Percentiles rank a stretch among this genome's conserved stretches.
phyloP scores from a whole-genome alignment of 345 rosid genomes.

The rapeseed (Brassica napus) region DNA sequence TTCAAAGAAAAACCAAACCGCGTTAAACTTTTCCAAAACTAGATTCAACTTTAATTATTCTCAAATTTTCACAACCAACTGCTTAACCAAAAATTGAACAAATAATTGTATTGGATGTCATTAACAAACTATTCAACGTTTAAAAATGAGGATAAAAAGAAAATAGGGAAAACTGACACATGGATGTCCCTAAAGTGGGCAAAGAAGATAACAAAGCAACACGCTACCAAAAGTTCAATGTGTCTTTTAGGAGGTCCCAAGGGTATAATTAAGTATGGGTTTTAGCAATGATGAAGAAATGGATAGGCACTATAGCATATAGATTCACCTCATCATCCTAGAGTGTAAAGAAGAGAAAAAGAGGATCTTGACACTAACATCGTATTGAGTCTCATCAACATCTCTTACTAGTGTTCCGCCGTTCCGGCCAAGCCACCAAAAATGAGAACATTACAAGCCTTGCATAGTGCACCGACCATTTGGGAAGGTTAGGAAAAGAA shows the following conservation, averaged over 20 bases:
- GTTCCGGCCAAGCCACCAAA: slow-evolving; percentile 27
- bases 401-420: slow-evolving; percentile 19
- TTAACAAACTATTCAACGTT: slow-evolving; percentile 1
- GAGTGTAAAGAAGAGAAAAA: slow-evolving; percentile 17
- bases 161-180: slow-evolving; percentile 23
- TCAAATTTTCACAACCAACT: background rate
- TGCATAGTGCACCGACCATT: slow-evolving; percentile 37
- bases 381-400: slow-evolving; percentile 35
- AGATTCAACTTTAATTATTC: background rate
- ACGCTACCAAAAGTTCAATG: slow-evolving; percentile 29
- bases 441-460: slow-evolving; percentile 32
- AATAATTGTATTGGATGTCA: slow-evolving; percentile 2
- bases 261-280: slow-evolving; percentile 31
- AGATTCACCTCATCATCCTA: slow-evolving; percentile 42
- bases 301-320: slow-evolving; percentile 42
- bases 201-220: slow-evolving; percentile 36
- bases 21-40: background rate
- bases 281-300: slow-evolving; percentile 38
- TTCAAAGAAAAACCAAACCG: background rate
- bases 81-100: background rate
- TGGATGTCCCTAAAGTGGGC: slow-evolving; percentile 36
- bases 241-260: slow-evolving; percentile 34
- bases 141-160: background rate
- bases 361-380: slow-evolving; percentile 33
- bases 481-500: slow-evolving; percentile 12